Evolutionary conservation across 140 eudicot species (phyloP).

Genomic region (Cichorium intybus): DNA sequence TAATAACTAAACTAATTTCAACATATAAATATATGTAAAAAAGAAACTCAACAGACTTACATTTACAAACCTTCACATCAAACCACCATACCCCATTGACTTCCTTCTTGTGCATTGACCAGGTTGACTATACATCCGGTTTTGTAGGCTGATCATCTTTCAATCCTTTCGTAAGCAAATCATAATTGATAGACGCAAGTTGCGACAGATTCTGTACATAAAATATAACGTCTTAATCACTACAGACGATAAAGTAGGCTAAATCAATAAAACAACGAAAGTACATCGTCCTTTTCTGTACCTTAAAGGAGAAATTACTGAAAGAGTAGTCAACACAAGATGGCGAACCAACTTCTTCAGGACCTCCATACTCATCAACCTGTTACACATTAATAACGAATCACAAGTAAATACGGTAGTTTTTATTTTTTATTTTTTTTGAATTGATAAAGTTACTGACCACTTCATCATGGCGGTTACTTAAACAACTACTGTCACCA

Average conservation of each 20-base stretch:
- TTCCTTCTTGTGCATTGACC: not conserved
- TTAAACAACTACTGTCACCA: conserved; percentile 75
- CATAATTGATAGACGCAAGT: conserved; percentile 96
- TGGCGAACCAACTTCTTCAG: conserved; percentile 64
- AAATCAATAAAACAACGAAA: not conserved
- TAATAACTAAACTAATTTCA: conserved; percentile 8
- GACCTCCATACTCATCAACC: conserved; percentile 84
- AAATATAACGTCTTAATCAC: not conserved
- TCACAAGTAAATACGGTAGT: not conserved
- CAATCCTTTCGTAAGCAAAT: conserved; percentile 68
- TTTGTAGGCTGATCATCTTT: conserved; percentile 78
- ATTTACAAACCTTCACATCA: conserved; percentile 28
- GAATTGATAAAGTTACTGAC: conserved; percentile 36
- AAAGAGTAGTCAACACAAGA: conserved; percentile 75
- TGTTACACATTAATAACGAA: conserved; percentile 27
- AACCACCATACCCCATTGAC: conserved; percentile 10
- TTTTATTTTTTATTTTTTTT: not conserved
- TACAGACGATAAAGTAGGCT: not conserved
- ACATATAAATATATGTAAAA: not conserved
- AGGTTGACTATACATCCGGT: conserved; percentile 32
- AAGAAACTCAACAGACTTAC: conserved; percentile 18
- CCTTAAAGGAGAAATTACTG: conserved; percentile 98
- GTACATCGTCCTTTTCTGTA: conserved; percentile 15
- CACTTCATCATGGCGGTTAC: conserved; percentile 86
- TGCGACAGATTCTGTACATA: conserved; percentile 81